Evolutionary conservation across 176 grass and related monocot genomes (phyloP).

Genomic region (Guadua angustifolia): DNA sequence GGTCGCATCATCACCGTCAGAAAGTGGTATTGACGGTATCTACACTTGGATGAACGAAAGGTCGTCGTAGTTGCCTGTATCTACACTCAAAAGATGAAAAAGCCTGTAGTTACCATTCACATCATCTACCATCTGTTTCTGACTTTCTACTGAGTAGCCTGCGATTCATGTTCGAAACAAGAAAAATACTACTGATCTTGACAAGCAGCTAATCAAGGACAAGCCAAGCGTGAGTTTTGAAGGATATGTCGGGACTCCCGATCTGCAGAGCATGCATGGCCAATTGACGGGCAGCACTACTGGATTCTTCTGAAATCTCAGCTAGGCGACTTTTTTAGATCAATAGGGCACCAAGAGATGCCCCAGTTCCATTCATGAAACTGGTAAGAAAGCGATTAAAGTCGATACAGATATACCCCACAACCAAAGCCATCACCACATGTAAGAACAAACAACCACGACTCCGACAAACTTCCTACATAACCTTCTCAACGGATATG

Average conservation of each 20-base stretch:
- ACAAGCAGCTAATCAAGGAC: conserved; percentile 9
- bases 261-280: neutral
- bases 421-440: no score
- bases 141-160: neutral
- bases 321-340: no score
- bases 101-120: conserved; percentile 11
- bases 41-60: neutral
- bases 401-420: no score
- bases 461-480: no score
- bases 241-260: neutral
- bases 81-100: conserved; percentile 24
- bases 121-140: neutral
- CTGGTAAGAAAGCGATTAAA: no score
- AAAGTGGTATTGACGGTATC: neutral
- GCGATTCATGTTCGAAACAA: neutral
- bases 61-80: neutral
- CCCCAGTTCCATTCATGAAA: no score
- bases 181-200: neutral
- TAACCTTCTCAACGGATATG: no score
- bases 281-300: neutral
- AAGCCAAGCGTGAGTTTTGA: conserved; percentile 15
- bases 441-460: no score
- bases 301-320: conserved; percentile 2
- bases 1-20: neutral
- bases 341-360: no score